Percentiles rank a stretch among this genome's conserved stretches.
phyloP scores from a whole-genome alignment of 352 stramenopile species.

The Phytopythium delawarense region DNA sequence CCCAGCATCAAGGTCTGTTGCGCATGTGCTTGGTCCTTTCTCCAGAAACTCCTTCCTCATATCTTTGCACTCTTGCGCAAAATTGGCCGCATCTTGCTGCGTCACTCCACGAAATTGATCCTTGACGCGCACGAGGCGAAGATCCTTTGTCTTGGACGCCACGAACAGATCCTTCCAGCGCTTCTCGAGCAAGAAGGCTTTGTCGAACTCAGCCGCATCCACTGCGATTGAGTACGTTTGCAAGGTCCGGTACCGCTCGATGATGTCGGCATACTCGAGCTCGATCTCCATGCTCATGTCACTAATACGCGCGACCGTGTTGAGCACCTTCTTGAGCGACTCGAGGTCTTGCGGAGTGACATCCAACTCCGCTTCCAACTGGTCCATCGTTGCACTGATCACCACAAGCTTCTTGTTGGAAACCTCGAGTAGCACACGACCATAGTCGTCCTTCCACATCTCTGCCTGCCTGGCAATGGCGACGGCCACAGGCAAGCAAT shows the following conservation, averaged over 20 bases:
- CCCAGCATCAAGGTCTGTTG: slow-evolving; percentile 85
- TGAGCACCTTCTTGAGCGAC: slow-evolving; percentile 93
- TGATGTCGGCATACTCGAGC: slow-evolving; percentile 91
- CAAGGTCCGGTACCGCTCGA: slow-evolving; percentile 89
- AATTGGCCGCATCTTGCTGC: slow-evolving; percentile 86
- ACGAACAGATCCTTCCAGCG: slow-evolving; percentile 84
- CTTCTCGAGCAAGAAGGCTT: slow-evolving; percentile 76
- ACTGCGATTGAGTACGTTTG: slow-evolving; percentile 79
- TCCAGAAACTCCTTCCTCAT: slow-evolving; percentile 88
- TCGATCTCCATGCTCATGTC: slow-evolving; percentile 93
- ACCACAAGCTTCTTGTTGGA: slow-evolving; percentile 81
- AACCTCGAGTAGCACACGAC: slow-evolving; percentile 86
- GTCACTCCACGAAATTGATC: slow-evolving; percentile 93
- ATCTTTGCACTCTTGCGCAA: slow-evolving; percentile 80
- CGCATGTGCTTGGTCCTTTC: slow-evolving; percentile 77
- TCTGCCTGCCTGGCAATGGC: slow-evolving; percentile 90
- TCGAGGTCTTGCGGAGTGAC: slow-evolving; percentile 84
- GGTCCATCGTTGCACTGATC: slow-evolving; percentile 70
- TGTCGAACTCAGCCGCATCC: slow-evolving; percentile 55
- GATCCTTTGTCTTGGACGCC: slow-evolving; percentile 89
- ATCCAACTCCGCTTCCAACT: slow-evolving; percentile 78
- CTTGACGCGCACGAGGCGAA: slow-evolving; percentile 93
- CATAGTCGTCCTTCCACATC: slow-evolving; percentile 94
- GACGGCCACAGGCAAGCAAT: slow-evolving; percentile 87
- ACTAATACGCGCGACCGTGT: slow-evolving; percentile 85